These are phyloP conservation scores for Botrytis medusae DNA, from an alignment of 2,329 filamentous ascomycete species.

Conservation along the genomic window DNA sequence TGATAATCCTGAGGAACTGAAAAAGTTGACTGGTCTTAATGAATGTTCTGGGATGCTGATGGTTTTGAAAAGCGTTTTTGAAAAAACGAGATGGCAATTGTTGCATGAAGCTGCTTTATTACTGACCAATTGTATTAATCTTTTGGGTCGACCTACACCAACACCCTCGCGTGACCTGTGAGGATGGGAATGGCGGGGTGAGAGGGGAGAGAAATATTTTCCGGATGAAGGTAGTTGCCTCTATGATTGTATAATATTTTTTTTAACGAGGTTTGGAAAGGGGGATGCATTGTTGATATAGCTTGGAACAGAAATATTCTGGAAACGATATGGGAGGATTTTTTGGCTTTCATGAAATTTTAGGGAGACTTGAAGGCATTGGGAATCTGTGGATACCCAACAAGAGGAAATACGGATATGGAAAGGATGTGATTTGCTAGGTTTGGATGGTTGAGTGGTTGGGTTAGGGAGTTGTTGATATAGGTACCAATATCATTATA, in stretches of 20 bases:
- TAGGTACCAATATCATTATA: background rate
- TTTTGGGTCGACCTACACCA: constrained; percentile 34
- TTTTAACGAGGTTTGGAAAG: background rate
- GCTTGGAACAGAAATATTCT: background rate
- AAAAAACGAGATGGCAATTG: constrained; percentile 84
- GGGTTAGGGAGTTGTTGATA: background rate
- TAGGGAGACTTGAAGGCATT: background rate
- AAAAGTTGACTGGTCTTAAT: constrained; percentile 73
- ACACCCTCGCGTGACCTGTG: background rate
- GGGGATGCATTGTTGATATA: background rate
- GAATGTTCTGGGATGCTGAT: constrained; percentile 78
- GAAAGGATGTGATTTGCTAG: background rate
- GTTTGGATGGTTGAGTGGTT: background rate
- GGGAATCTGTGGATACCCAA: background rate
- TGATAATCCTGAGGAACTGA: constrained; percentile 73
- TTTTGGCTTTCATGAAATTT: background rate
- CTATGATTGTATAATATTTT: background rate
- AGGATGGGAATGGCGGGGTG: background rate
- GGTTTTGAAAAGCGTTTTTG: constrained; percentile 78
- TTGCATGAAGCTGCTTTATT: constrained; percentile 82
- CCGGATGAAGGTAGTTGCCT: background rate
- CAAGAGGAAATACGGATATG: background rate
- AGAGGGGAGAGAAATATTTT: background rate
- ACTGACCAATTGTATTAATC: constrained; percentile 74
- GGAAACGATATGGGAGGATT: background rate